Base-by-base conservation (phyloP, 768 basidiomycete genomes). In the Suillus subluteus region DNA sequence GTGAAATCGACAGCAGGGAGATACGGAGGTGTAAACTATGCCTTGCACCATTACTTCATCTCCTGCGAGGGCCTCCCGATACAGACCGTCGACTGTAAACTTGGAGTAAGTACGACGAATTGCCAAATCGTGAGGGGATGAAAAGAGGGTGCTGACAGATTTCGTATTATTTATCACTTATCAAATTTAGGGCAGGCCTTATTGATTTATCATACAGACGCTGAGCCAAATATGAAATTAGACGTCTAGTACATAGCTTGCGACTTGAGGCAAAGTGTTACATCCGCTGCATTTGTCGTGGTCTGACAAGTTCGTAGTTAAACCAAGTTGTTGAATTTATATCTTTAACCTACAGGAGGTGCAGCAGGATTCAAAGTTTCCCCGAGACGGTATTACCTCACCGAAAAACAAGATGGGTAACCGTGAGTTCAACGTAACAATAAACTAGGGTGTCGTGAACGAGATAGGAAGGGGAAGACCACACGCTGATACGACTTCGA, bases 1-100 rank as follows among this genome's bases (percentile, higher is more conserved):
- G 86, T 86, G 71, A 71, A 71, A 70, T 76, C 66, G 77, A 83
- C 82, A 79, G 81, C 76, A 84, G 88, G 91, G 88, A 90, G 91
- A 93, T 93, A 93, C 91, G 88, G 90, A 88, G 90, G 91, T 87
- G 85, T 86, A 88, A 81, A 84, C 85, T 91, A 92, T 91, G 91
- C 91, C 88, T 75, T 90, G 91, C 91, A 85, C 91, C 89, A 87
- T 88, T 89, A 90, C 73, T 92, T 88, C 88, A 91, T 92, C 90
- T 92, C 89, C 91, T 91, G 91, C 90, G 91, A 91, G 89, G 83
- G 72, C 90, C 91, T 79, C 82, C 64, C 82, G 75, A 79, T 74
- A 74, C 80, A 80, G 75, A 73, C 73, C 79, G 72, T 78, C 81
- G 79, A 74, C 76, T 73, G 78, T 81, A 67, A 64, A 26, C 58